Evolutionary conservation across 208 protist genomes (phyloP).

Genomic region (Entamoeba dispar): DNA sequence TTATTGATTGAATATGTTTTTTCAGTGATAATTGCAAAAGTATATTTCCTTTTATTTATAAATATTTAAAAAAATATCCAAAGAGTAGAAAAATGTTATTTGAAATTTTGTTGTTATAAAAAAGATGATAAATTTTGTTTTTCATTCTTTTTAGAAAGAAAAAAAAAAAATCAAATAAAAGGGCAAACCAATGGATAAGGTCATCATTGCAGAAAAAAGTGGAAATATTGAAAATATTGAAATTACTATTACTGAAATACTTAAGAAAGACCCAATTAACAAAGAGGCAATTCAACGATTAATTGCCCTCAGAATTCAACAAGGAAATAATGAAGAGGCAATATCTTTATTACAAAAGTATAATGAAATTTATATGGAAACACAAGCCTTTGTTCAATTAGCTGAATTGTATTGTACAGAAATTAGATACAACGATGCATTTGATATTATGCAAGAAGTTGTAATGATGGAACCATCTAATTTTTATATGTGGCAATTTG

Average conservation of each 20-base stretch:
- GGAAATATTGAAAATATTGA: neutral
- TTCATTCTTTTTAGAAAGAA: too few relatives aligned
- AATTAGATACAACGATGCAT: neutral
- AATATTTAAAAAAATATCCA: too few relatives aligned
- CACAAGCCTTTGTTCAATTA: neutral
- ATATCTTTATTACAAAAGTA: neutral
- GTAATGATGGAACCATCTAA: neutral
- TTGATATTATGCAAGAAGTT: neutral
- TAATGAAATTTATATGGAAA: neutral
- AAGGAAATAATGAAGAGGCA: neutral
- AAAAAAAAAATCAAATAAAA: neutral
- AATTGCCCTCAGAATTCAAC: neutral
- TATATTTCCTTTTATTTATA: too few relatives aligned
- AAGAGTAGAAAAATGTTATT: too few relatives aligned
- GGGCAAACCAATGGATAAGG: neutral
- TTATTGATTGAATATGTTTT: too few relatives aligned
- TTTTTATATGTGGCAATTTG: neutral
- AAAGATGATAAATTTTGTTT: too few relatives aligned
- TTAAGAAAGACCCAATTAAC: neutral
- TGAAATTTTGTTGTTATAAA: too few relatives aligned
- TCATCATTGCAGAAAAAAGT: neutral
- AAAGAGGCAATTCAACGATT: neutral
- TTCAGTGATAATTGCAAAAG: too few relatives aligned
- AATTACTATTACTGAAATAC: neutral
- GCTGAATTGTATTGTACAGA: neutral